Base-by-base conservation (phyloP, 2,329 filamentous ascomycete genomes). In the Botrytis paeoniae region DNA sequence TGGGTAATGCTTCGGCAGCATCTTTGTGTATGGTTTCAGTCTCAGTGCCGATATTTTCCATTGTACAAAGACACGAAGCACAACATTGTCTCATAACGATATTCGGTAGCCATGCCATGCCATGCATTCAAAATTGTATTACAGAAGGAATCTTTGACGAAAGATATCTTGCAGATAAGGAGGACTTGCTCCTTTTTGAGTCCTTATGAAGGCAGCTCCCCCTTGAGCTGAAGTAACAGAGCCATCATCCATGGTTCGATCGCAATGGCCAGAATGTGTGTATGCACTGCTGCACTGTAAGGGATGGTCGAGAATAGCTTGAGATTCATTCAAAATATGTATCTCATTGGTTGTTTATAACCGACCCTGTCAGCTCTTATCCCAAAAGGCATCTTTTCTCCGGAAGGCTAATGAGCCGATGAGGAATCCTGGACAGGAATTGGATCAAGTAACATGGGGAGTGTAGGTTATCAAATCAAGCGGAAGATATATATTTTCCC, bases 1-100 rank as follows among this genome's bases (percentile, higher is more conserved):
- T 22, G 43, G 45, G 63, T 37, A n/a, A 57, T 25, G n/a, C 48
- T 41, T 25, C 65, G 29, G 37, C 37, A 54, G 25, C 48, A 37
- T 69, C 54, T 57, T 41, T 69, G 65, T 69, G 48, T 57, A 41
- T 57, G 37, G 65, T 57, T 57, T 32, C 65, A 69, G 18, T 41
- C 39, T 41, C 65, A 68, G 35, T 29, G 29, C 48, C n/a, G 48
- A 41, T 22, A 41, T 22, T 29, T 41, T 41, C 10, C 35, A 68
- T 68, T 32, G 48, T 68, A 68, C 48, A 41, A 22, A 29, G 48
- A n/a, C n/a, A 51, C 25, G n/a, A 37, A 39, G 63, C 37, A 66
- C 43, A 64, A 35, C 22, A 16, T 22, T 20, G n/a, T 57, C 35
- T 37, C 65, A 41, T 41, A 57, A 6, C 65, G 20, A 32, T n/a